Conservation (phyloP, 441 rosid species). For the Gossypium aridum region DNA sequence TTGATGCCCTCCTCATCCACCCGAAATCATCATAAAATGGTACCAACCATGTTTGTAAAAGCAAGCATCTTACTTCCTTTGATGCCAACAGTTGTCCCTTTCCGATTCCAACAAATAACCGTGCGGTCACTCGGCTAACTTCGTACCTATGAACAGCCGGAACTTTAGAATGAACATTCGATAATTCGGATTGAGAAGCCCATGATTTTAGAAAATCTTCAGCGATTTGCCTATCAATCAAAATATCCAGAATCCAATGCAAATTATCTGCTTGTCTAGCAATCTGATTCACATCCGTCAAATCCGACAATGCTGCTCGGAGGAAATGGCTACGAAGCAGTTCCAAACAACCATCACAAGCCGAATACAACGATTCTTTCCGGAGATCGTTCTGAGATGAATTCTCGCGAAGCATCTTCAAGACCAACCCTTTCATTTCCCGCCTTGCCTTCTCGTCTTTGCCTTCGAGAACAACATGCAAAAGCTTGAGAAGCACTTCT, state of each 20-base stretch:
- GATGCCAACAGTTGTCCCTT: constrained; percentile 73
- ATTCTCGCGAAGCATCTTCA: constrained; percentile 92
- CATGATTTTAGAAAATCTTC: constrained; percentile 80
- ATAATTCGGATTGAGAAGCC: constrained; percentile 81
- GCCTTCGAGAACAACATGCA: constrained; percentile 88
- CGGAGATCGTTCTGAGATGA: constrained; percentile 78
- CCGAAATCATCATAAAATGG: constrained; percentile 92
- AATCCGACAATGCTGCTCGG: constrained; percentile 56
- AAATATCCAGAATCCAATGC: constrained; percentile 87
- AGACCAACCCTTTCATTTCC: constrained; percentile 91
- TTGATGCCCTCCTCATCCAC: constrained; percentile 87
- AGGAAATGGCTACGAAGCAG: constrained; percentile 55
- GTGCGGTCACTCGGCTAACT: constrained; percentile 77
- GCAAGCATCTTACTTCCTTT: constrained; percentile 25
- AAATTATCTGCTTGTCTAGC: constrained; percentile 26
- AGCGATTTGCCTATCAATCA: constrained; percentile 86
- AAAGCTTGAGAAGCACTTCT: constrained; percentile 24
- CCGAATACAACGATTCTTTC: constrained; percentile 80
- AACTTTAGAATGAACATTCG: constrained; percentile 59
- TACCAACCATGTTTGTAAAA: constrained; percentile 81
- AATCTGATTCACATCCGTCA: constrained; percentile 58
- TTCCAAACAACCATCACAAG: constrained; percentile 80
- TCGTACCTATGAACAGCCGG: constrained; percentile 83
- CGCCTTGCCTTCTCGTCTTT: constrained; percentile 97
- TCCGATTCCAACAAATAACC: constrained; percentile 86